Conservation (phyloP, 352 stramenopile genomes). For the Phytophthora europaea region DNA sequence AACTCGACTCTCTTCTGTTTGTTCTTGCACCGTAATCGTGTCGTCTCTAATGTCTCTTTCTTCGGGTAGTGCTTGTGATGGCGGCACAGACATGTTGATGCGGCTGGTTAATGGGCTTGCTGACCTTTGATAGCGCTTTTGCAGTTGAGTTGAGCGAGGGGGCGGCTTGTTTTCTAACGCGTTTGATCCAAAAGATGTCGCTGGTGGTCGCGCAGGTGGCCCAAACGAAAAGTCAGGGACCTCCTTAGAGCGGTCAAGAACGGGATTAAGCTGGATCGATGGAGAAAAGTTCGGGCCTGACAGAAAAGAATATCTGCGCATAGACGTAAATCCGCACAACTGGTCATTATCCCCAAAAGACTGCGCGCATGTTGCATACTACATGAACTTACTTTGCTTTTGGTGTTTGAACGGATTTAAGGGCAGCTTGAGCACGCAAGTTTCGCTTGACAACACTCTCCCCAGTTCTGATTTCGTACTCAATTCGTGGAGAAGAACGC, state of each 20-base stretch:
- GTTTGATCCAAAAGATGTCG: not conserved
- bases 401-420: slow-evolving; percentile 13
- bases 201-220: slow-evolving; percentile 22
- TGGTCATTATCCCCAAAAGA: not conserved
- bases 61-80: not conserved
- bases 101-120: slow-evolving; percentile 16
- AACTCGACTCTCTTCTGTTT: not conserved
- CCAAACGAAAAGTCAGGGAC: slow-evolving; percentile 48
- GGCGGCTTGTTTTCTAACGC: slow-evolving; percentile 13
- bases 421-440: slow-evolving; percentile 34
- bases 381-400: slow-evolving; percentile 37
- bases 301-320: slow-evolving; percentile 48
- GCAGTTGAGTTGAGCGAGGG: slow-evolving; percentile 28
- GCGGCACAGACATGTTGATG: not conserved
- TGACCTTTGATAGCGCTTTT: slow-evolving; percentile 21
- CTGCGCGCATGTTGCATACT: not conserved
- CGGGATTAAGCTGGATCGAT: slow-evolving; percentile 52
- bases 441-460: slow-evolving; percentile 67
- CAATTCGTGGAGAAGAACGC: slow-evolving; percentile 13
- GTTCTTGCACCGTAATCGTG: not conserved
- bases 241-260: slow-evolving; percentile 34
- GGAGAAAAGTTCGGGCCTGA: slow-evolving; percentile 48
- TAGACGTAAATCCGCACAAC: not conserved
- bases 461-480: slow-evolving; percentile 64
- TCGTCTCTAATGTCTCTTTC: not conserved